Conservation (phyloP, 2,329 filamentous ascomycete genomes). For the Talaromyces albobiverticillius region DNA sequence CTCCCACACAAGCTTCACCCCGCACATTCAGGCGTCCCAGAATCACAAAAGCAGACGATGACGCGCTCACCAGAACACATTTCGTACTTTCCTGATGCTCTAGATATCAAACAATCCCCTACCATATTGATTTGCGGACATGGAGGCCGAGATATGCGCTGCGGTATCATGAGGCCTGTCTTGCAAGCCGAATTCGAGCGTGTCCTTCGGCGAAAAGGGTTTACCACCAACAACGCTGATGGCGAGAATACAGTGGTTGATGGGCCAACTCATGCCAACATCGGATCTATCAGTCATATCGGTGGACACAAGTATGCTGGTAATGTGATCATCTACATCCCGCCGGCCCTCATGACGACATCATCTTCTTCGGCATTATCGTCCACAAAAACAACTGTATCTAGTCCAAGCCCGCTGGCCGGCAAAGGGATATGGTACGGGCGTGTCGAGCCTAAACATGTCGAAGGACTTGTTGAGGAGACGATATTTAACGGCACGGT, state of each 20-base stretch:
- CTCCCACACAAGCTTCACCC: slow-evolving; percentile 33
- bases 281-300: slow-evolving; percentile 69
- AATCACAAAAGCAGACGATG: slow-evolving; percentile 20
- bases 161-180: slow-evolving; percentile 74
- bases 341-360: slow-evolving; percentile 27
- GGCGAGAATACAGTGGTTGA: slow-evolving; percentile 23
- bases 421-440: slow-evolving; percentile 74
- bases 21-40: slow-evolving; percentile 31
- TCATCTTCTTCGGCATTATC: slow-evolving; percentile 6
- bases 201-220: slow-evolving; percentile 30
- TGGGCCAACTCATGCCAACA: slow-evolving; percentile 32
- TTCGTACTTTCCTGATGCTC: slow-evolving; percentile 55
- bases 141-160: slow-evolving; percentile 74
- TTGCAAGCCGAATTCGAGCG: slow-evolving; percentile 67
- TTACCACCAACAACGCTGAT: slow-evolving; percentile 19
- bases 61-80: slow-evolving; percentile 51
- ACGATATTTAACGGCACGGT: slow-evolving; percentile 87
- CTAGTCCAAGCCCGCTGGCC: slow-evolving; percentile 30
- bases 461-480: slow-evolving; percentile 82
- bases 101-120: slow-evolving; percentile 58
- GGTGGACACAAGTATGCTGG: slow-evolving; percentile 95
- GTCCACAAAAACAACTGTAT: not conserved
- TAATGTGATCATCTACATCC: slow-evolving; percentile 82
- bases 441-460: slow-evolving; percentile 76
- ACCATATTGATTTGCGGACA: slow-evolving; percentile 83